Evolutionary conservation across 2,329 filamentous ascomycete genomes (phyloP), one percentile per base, ranked within the genome.

Genomic region (Fusarium sp.): DNA sequence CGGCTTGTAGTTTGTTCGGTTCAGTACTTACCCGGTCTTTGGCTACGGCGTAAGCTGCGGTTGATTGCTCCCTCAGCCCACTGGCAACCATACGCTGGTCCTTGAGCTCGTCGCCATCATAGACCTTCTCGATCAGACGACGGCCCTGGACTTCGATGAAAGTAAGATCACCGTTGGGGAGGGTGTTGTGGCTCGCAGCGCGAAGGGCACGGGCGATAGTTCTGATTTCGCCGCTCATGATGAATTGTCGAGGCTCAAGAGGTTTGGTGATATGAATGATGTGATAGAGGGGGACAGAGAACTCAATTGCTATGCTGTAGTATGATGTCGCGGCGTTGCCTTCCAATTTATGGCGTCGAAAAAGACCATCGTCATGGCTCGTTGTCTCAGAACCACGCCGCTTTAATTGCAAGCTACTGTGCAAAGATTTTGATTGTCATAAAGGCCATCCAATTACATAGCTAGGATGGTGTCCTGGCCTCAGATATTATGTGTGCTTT

Each of bases 251-350:
- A 3, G 33, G 5, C 15, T 7, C 18, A 12, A 31, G 5, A 13
- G 0, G 11, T 1, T 13, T 7, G 15, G 6, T 38, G 17, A 7
- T 31, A 3, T 20, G 17, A 14, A 5, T 17, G 5, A 3, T 17
- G 14, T 17, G 35, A 13, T 8, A 6, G 6, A 31, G 6, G 4
- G 26, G 2, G 3, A 22, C 4, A 20, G 4, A 31, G 26, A 22
- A 17, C 20, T 22, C 4, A 8, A 48, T 48, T 48, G 26, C 9
- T 31, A 8, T 7, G 1, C 13, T 3, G 8, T 0, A 20, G 17
- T 11, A 3, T 31, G 5, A 49, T 15, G 3, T 9, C 1, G 4
- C 1, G 28, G 42, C 20, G 38, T n/a, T 20, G 1, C 20, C 20
- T 14, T 12, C 11, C 2, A 20, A 38, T 51, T 38, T 59, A 59